phyloP scores from a whole-genome alignment of 805 yeast genomes.

The Kodamaea leandrae region DNA sequence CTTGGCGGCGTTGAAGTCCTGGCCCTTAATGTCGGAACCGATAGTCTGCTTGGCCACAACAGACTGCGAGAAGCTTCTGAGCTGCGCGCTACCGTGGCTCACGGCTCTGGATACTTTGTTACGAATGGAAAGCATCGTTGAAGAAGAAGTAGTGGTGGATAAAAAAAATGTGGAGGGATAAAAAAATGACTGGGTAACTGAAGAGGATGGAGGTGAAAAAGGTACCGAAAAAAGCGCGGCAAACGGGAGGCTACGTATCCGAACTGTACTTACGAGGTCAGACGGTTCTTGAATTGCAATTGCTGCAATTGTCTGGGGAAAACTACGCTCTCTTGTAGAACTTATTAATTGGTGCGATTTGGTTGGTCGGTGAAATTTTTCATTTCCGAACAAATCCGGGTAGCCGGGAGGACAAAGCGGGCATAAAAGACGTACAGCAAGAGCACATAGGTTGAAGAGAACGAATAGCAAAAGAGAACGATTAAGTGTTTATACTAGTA shows the following conservation, averaged over 20 bases:
- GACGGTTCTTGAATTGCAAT: neutral
- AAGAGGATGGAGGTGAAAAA: neutral
- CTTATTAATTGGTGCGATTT: slow-evolving; percentile 9
- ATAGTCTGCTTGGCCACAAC: slow-evolving; percentile 32
- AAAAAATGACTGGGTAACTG: neutral
- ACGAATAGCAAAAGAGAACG: neutral
- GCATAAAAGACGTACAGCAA: no score
- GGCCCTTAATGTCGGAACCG: slow-evolving; percentile 38
- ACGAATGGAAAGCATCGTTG: slow-evolving; percentile 14
- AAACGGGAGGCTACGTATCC: no score
- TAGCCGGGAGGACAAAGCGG: neutral
- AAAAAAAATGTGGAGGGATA: neutral
- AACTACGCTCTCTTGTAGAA: neutral
- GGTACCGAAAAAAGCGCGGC: neutral
- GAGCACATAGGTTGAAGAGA: no score
- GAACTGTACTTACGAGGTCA: no score
- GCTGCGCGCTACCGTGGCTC: slow-evolving; percentile 1
- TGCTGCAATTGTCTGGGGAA: neutral
- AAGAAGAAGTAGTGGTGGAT: slow-evolving; percentile 1
- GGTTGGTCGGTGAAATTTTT: slow-evolving; percentile 6
- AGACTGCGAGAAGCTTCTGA: slow-evolving; percentile 29
- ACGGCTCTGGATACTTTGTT: slow-evolving; percentile 7
- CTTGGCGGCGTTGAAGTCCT: slow-evolving; percentile 40
- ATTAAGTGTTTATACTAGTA: no score
- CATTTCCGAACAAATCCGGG: slow-evolving; percentile 2